Evolutionary conservation across 352 stramenopile genomes (phyloP).

Genomic region (Globisporangium megalacanthum): DNA sequence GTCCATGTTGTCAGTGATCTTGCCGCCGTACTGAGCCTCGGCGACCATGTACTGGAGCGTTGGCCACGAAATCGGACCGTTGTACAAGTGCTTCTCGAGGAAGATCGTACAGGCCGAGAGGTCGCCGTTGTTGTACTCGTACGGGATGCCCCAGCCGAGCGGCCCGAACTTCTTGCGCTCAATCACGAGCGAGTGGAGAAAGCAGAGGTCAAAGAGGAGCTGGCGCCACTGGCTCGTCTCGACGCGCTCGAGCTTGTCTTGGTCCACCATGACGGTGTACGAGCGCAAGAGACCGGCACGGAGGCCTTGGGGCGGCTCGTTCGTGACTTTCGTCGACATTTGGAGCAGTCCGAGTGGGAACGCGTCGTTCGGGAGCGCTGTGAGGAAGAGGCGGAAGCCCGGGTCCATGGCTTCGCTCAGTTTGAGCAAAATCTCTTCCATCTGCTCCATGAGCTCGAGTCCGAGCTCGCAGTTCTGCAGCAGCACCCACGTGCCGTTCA

Average conservation of each 20-base stretch:
- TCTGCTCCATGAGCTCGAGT: slow-evolving; percentile 97
- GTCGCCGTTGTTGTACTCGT: slow-evolving; percentile 99
- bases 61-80: slow-evolving; percentile 96
- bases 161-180: slow-evolving; percentile 98
- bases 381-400: slow-evolving; percentile 97
- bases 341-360: slow-evolving; percentile 97
- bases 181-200: slow-evolving; percentile 97
- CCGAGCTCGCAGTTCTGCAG: slow-evolving; percentile 98
- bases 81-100: slow-evolving; percentile 98
- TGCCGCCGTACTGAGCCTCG: slow-evolving; percentile 98
- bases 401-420: slow-evolving; percentile 94
- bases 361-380: slow-evolving; percentile 92
- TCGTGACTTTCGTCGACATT: slow-evolving; percentile 99
- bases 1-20: slow-evolving; percentile 99
- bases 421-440: slow-evolving; percentile 97
- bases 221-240: slow-evolving; percentile 96
- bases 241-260: slow-evolving; percentile 96
- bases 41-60: slow-evolving; percentile 99
- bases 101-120: slow-evolving; percentile 97
- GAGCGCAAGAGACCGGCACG: slow-evolving; percentile 93
- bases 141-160: slow-evolving; percentile 97
- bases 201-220: slow-evolving; percentile 96
- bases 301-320: slow-evolving; percentile 95
- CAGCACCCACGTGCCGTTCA: slow-evolving; percentile 97
- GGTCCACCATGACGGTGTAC: slow-evolving; percentile 99